Evolutionary conservation across 768 basidiomycete species (phyloP), one percentile per base, ranked within the genome.

Genomic region (Tephrocybe sp.): DNA sequence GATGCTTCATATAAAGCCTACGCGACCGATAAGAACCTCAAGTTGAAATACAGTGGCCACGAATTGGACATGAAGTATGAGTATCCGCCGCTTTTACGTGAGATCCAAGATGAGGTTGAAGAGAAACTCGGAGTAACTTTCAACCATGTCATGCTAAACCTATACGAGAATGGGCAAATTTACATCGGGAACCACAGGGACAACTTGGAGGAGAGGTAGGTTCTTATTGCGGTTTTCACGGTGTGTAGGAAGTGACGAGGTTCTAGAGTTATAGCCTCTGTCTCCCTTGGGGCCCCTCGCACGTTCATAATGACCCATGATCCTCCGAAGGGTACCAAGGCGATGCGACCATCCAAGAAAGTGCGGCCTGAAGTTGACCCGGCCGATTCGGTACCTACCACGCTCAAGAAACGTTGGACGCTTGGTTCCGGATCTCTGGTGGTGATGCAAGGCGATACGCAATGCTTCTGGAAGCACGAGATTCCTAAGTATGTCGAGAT

Each of bases 131-230:
- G 66, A 0, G 61, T 67, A 12, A 58, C 44, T 18, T 67, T 67
- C 50, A 65, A 67, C 41, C 66, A 67, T 40, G 66, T 67, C 42
- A 52, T 67, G 58, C 36, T 67, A 38, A 65, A 65, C 36, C 43
- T 62, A 1, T 67, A 67, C 42, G 63, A 67, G 39, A 57, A 67
- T 27, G 66, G 66, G 0, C 50, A 37, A 13, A 55, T 67, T 3
- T 67, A 64, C 23, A 67, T 67, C 18, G 66, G 66, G 4, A 67
- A 63, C 24, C 66, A 67, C 50, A 49, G 64, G 9, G 66, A 67
- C 43, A 61, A 62, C 23, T 13, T 63, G 8, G 63, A 65, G 49
- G 62, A 67, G 37, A 59, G 56, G 63, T 59, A 30, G 24, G 57
- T n/a, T n/a, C 34, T 4, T 11, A 33, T 22, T 4, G 4, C 3